These are phyloP conservation scores for Ophiognomonia clavigignenti-juglandacearum DNA, from an alignment of 2,329 filamentous ascomycete genomes.

Conservation along the genomic window DNA sequence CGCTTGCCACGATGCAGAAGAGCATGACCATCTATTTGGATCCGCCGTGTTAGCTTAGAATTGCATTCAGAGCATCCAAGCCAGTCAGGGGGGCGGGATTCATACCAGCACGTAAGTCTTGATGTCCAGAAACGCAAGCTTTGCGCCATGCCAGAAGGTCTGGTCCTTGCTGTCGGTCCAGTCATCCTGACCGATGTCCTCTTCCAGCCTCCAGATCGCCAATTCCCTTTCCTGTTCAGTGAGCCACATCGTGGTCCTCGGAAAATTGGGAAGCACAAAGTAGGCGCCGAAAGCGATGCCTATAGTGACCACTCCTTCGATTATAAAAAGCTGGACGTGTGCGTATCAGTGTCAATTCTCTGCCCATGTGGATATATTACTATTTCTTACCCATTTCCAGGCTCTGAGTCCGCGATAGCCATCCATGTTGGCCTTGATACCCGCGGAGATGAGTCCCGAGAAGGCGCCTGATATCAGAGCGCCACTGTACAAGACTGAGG, in stretches of 20 bases:
- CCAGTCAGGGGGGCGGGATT: conserved; percentile 10
- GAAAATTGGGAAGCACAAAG: conserved; percentile 50
- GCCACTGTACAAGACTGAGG: conserved; percentile 52
- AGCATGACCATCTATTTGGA: conserved; percentile 47
- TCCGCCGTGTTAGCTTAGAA: background rate
- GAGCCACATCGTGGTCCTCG: conserved; percentile 39
- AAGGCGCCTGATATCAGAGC: conserved; percentile 63
- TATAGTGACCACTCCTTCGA: conserved; percentile 58
- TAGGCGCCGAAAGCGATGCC: conserved; percentile 47
- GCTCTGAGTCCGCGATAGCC: conserved; percentile 47
- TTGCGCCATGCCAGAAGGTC: conserved; percentile 50
- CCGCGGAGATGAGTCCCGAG: conserved; percentile 53
- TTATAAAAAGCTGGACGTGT: conserved; percentile 65
- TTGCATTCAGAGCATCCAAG: background rate
- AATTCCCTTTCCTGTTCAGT: conserved; percentile 51
- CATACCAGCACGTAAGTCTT: conserved; percentile 56
- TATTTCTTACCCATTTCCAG: conserved; percentile 63
- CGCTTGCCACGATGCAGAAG: conserved; percentile 49
- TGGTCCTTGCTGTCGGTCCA: conserved; percentile 53
- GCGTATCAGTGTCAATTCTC: no score
- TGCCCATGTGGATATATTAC: no score
- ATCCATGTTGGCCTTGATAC: conserved; percentile 57
- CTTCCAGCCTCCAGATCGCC: conserved; percentile 56
- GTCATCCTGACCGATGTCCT: conserved; percentile 62
- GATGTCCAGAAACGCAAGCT: conserved; percentile 48